A percentile compares a stretch with the other conserved stretches of the same genome.
These are phyloP conservation scores for Triticum timopheevii DNA, from an alignment of 176 grass and related monocot species.

Conservation along the genomic window DNA sequence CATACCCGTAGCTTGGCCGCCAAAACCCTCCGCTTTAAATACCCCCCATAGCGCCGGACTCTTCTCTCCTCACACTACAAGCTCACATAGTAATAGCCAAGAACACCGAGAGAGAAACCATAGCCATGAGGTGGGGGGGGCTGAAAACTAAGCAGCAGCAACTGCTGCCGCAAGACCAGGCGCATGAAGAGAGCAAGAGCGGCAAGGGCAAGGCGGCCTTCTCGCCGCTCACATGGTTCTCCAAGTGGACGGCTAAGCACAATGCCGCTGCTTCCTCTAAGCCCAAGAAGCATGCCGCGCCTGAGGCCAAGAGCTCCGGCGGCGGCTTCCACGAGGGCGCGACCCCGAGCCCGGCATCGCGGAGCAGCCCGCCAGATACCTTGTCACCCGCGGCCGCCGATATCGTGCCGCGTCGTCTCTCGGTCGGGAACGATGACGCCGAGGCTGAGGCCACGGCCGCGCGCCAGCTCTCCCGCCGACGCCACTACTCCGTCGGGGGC, in stretches of 20 bases:
- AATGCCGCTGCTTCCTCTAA: neutral
- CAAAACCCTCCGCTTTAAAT: slow-evolving; percentile 40
- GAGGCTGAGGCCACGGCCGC: neutral
- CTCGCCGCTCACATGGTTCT: slow-evolving; percentile 61
- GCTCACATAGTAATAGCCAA: neutral
- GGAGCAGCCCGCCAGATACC: neutral
- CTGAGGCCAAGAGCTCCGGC: neutral
- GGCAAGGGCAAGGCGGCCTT: slow-evolving; percentile 39
- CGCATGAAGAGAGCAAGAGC: slow-evolving; percentile 8
- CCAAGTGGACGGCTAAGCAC: slow-evolving; percentile 49
- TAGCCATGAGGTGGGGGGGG: slow-evolving; percentile 71
- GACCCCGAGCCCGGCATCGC: slow-evolving; percentile 9
- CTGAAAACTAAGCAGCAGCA: slow-evolving; percentile 34
- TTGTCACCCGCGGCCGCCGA: neutral
- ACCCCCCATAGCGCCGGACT: neutral
- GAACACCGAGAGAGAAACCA: neutral
- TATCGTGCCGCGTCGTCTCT: slow-evolving; percentile 35
- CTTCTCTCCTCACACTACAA: slow-evolving; percentile 4
- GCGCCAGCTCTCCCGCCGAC: slow-evolving; percentile 21
- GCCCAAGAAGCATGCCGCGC: neutral
- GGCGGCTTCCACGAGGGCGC: neutral
- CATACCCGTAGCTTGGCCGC: slow-evolving; percentile 18
- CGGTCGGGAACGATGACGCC: slow-evolving; percentile 36
- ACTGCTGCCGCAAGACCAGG: neutral
- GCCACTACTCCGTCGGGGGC: slow-evolving; percentile 59